Evolutionary conservation across 768 basidiomycete species (phyloP).

Genomic region (Daedaleopsis nitida): DNA sequence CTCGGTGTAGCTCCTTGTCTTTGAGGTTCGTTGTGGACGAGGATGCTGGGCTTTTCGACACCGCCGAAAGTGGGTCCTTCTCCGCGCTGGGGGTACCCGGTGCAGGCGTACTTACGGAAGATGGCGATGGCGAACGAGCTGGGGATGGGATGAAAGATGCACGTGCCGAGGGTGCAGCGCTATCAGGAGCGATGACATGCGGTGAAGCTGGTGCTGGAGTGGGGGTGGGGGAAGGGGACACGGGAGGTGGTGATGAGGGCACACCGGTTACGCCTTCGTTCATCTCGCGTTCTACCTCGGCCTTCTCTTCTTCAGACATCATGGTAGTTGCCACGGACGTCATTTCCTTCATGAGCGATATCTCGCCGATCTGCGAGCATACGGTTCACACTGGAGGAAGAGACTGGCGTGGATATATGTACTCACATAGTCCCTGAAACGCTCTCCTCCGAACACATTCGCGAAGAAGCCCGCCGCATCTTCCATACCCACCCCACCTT

Average conservation of each 20-base stretch:
- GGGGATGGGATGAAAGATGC: slow-evolving; percentile 9
- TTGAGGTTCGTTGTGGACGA: slow-evolving; percentile 25
- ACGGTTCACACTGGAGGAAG: neutral
- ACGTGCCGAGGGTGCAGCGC: neutral
- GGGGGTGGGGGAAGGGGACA: neutral
- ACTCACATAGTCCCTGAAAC: slow-evolving; percentile 86
- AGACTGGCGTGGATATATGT: neutral
- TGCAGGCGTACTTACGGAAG: neutral
- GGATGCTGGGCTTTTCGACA: slow-evolving; percentile 22
- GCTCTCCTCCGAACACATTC: slow-evolving; percentile 93
- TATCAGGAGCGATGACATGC: slow-evolving; percentile 1
- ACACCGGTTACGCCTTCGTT: slow-evolving; percentile 40
- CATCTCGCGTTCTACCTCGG: slow-evolving; percentile 78
- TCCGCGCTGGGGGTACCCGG: slow-evolving; percentile 1
- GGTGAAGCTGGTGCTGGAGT: neutral
- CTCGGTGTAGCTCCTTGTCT: slow-evolving; percentile 25
- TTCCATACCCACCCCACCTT: slow-evolving; percentile 77
- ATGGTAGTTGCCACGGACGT: slow-evolving; percentile 81
- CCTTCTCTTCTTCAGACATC: slow-evolving; percentile 92
- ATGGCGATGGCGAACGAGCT: slow-evolving; percentile 7
- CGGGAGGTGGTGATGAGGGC: slow-evolving; percentile 9
- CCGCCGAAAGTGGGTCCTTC: slow-evolving; percentile 7
- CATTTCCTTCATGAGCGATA: slow-evolving; percentile 94
- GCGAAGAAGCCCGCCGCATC: slow-evolving; percentile 96
- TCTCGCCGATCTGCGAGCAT: slow-evolving; percentile 86